These are phyloP conservation scores for Combretum micranthum DNA, from an alignment of 345 rosid species.

Conservation along the genomic window DNA sequence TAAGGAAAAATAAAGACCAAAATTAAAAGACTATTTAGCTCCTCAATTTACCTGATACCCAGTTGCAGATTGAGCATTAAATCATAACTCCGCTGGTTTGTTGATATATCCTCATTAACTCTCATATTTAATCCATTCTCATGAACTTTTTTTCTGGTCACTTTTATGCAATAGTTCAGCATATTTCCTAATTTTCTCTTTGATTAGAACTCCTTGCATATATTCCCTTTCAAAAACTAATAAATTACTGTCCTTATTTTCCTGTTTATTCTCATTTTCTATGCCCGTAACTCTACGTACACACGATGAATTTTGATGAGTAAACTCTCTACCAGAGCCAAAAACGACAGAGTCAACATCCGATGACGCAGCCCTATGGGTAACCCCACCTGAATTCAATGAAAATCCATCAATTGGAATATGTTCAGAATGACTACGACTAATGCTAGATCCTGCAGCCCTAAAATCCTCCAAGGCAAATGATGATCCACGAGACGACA, in stretches of 20 bases:
- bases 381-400: slow-evolving; percentile 41
- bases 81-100: slow-evolving; percentile 45
- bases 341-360: slow-evolving; percentile 29
- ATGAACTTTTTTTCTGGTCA: slow-evolving; percentile 32
- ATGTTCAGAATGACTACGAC: slow-evolving; percentile 51
- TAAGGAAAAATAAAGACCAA: not conserved
- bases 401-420: slow-evolving; percentile 30
- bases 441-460: slow-evolving; percentile 24
- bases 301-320: slow-evolving; percentile 26
- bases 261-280: slow-evolving; percentile 37
- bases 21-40: not conserved
- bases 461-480: slow-evolving; percentile 34
- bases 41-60: slow-evolving; percentile 66
- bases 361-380: slow-evolving; percentile 30
- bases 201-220: slow-evolving; percentile 82
- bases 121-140: slow-evolving; percentile 40
- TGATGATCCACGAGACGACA: slow-evolving; percentile 39
- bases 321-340: slow-evolving; percentile 31
- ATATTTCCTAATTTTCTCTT: slow-evolving; percentile 39
- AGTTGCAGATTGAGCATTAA: slow-evolving; percentile 90
- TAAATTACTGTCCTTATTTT: slow-evolving; percentile 26
- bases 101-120: slow-evolving; percentile 33
- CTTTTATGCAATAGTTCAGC: slow-evolving; percentile 27
- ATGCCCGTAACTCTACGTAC: slow-evolving; percentile 16
- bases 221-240: slow-evolving; percentile 76